Percentiles rank a stretch among this genome's conserved stretches.
These are phyloP conservation scores for Speleostelium caveatum DNA, from an alignment of 78 protist genomes.

Conservation along the genomic window DNA sequence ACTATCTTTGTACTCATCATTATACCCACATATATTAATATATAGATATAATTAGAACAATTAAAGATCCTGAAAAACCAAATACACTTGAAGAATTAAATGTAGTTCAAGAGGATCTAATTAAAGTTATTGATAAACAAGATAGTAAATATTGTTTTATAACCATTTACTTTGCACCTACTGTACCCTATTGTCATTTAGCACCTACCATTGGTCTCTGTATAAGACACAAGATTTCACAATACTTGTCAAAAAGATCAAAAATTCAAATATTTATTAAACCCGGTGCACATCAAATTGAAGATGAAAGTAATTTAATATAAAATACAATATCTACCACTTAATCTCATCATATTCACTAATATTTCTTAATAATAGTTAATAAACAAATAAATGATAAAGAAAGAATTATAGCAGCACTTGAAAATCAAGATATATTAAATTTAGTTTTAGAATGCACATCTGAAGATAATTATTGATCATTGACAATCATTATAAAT, in stretches of 20 bases:
- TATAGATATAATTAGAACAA: conserved; percentile 40
- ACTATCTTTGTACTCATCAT: neutral
- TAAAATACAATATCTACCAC: neutral
- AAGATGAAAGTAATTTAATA: conserved; percentile 40
- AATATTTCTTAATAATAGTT: conserved; percentile 27
- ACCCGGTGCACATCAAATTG: conserved; percentile 82
- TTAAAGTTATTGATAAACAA: conserved; percentile 23
- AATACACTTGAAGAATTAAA: conserved; percentile 79
- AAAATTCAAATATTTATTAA: conserved; percentile 48
- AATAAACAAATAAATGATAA: conserved; percentile 92
- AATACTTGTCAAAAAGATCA: conserved; percentile 51
- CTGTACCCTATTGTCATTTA: conserved; percentile 80
- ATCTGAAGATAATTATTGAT: conserved; percentile 51
- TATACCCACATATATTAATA: neutral
- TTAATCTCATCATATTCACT: neutral
- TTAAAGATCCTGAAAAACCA: conserved; percentile 78
- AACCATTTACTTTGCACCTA: conserved; percentile 47
- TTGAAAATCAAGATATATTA: conserved; percentile 81
- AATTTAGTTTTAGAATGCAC: conserved; percentile 73
- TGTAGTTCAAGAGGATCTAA: conserved; percentile 60
- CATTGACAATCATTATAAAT: no score
- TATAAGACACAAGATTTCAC: conserved; percentile 46
- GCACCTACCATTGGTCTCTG: conserved; percentile 81
- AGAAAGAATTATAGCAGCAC: conserved; percentile 92
- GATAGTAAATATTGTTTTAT: conserved; percentile 10